Evolutionary conservation across 139 green algal genomes (phyloP).

Genomic region (Chlorella sp.): DNA sequence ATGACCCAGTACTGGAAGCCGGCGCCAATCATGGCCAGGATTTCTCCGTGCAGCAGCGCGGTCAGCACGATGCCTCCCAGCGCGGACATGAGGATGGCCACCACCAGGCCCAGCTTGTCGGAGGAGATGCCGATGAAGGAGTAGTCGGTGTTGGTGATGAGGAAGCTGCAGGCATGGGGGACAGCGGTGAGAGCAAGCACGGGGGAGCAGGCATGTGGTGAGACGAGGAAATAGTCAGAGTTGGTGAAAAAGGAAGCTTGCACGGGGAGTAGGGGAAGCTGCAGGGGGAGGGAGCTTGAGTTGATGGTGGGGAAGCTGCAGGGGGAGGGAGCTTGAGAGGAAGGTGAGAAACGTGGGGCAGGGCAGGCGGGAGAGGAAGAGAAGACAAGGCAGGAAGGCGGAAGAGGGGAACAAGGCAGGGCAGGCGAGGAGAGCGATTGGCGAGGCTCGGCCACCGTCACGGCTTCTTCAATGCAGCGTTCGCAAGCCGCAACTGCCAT

Average conservation of each 20-base stretch:
- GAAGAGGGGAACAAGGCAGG: background rate
- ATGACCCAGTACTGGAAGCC: slow-evolving; percentile 63
- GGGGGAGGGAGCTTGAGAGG: background rate
- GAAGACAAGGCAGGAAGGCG: background rate
- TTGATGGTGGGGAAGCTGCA: too few species aligned
- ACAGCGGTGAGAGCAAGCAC: background rate
- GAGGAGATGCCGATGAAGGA: slow-evolving; percentile 37
- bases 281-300: too few species aligned
- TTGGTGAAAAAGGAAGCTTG: too few species aligned
- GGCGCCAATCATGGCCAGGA: slow-evolving; percentile 42
- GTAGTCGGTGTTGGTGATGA: slow-evolving; percentile 44
- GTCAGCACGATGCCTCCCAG: slow-evolving; percentile 52
- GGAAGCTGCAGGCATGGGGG: slow-evolving; percentile 34
- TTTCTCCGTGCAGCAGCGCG: slow-evolving; percentile 50
- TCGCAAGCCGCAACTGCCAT: too few species aligned
- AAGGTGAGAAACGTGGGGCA: background rate
- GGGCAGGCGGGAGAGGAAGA: background rate
- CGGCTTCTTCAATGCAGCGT: too few species aligned
- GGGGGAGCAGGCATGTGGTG: background rate
- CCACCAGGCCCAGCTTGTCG: slow-evolving; percentile 31
- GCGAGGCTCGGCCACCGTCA: too few species aligned
- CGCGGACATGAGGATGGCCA: slow-evolving; percentile 42
- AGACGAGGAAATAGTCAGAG: background rate
- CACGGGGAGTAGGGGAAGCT: too few species aligned
- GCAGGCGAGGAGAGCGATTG: too few species aligned